phyloP scores from a whole-genome alignment of 768 basidiomycete species.

The Pluteus cervinus region DNA sequence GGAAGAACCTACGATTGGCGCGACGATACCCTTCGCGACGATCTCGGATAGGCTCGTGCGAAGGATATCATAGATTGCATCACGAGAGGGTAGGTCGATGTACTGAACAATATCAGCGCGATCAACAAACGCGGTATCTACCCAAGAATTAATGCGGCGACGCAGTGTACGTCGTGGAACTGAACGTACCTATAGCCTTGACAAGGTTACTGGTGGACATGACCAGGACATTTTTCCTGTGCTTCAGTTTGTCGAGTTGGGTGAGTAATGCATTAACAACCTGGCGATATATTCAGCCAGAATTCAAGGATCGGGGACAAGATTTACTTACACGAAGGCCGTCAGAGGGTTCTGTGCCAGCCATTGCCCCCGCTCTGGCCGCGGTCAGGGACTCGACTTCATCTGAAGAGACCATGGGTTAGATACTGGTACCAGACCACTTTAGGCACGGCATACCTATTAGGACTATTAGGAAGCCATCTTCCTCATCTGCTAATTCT shows the following conservation, averaged over 20 bases:
- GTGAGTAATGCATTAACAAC: constrained; percentile 97
- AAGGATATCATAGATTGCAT: constrained; percentile 92
- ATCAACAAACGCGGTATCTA: constrained; percentile 94
- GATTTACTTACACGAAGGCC: constrained; percentile 65
- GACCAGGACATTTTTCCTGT: constrained; percentile 88
- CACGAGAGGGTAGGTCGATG: constrained; percentile 83
- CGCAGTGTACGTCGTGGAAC: not conserved
- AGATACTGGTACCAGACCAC: constrained; percentile 1
- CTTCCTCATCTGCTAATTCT: constrained; percentile 89
- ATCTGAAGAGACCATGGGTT: constrained; percentile 46
- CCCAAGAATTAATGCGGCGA: not conserved
- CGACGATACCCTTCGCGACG: constrained; percentile 64
- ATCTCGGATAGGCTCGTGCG: constrained; percentile 79
- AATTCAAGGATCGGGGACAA: not conserved
- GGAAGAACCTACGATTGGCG: constrained; percentile 55
- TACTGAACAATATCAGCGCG: constrained; percentile 97
- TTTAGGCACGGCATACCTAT: constrained; percentile 53
- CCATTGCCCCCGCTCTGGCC: constrained; percentile 90
- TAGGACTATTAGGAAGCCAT: constrained; percentile 86
- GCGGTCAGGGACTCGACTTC: constrained; percentile 96
- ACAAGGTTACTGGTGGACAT: constrained; percentile 96
- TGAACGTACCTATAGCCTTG: constrained; percentile 75
- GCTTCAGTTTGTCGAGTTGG: constrained; percentile 92
- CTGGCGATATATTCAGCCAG: constrained; percentile 31
- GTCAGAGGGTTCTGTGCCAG: constrained; percentile 93